Percentiles rank a stretch among this genome's conserved stretches.
Conservation (phyloP, 2,329 filamentous ascomycete species). For the Fusarium phyllophilum region DNA sequence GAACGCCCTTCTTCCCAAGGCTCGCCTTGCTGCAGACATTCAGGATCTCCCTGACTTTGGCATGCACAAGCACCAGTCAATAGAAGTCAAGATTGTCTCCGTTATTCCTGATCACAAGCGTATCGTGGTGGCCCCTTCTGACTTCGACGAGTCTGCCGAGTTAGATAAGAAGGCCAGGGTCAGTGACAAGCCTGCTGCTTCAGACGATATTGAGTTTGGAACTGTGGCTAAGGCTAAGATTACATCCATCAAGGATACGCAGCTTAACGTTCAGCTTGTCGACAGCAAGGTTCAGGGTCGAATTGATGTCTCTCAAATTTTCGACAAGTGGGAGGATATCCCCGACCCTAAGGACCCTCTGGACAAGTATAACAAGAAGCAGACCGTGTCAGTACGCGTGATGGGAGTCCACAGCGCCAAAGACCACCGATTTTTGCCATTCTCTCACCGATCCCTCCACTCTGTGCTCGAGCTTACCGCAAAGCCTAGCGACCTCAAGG, state of each 20-base stretch:
- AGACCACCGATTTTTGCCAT: conserved; percentile 90
- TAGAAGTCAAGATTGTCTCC: conserved; percentile 77
- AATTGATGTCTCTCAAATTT: conserved; percentile 90
- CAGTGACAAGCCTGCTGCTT: conserved; percentile 51
- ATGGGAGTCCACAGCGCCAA: conserved; percentile 90
- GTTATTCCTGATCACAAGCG: conserved; percentile 76
- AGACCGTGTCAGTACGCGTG: conserved; percentile 78
- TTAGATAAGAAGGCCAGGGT: conserved; percentile 51
- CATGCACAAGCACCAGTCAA: conserved; percentile 77
- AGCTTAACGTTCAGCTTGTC: conserved; percentile 89
- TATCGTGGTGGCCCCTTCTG: conserved; percentile 67
- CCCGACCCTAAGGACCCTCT: conserved; percentile 83
- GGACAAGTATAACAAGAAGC: conserved; percentile 74
- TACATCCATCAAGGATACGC: conserved; percentile 87
- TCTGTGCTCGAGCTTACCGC: conserved; percentile 88
- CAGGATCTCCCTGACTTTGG: conserved; percentile 79
- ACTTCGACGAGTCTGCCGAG: conserved; percentile 58
- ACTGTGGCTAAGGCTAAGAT: conserved; percentile 80
- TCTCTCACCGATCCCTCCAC: conserved; percentile 85
- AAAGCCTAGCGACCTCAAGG: conserved; percentile 74
- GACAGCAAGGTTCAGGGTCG: conserved; percentile 82
- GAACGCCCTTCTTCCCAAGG: conserved; percentile 82
- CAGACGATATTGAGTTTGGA: conserved; percentile 80
- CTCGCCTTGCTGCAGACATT: conserved; percentile 77
- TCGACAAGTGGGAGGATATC: conserved; percentile 89